Evolutionary conservation across 1,284 basidiomycete genomes (phyloP), one percentile per base, ranked within the genome.

Genomic region (Ustilago trichophora): DNA sequence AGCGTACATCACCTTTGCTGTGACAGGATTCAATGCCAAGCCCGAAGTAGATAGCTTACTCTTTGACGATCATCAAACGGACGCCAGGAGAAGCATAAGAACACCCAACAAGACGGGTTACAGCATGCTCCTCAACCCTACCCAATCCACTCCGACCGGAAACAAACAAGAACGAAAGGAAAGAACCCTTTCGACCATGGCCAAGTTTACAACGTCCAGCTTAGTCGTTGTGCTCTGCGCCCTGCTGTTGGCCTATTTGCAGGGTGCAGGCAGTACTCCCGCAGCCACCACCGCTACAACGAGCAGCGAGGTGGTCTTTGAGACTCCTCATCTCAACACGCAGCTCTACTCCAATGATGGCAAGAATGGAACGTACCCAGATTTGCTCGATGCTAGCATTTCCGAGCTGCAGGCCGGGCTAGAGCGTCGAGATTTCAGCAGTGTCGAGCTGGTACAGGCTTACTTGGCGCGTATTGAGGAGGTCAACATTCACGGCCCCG

Each of bases 381-480:
- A 64, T 42, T 22, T 68, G 26, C 56, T 68, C 36, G 47, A 68
- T n/a, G 65, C 65, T 4, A 22, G 35, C 21, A 53, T 68, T 32
- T 36, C 38, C 6, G 41, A 54, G 40, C 60, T 68, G 1, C 45
- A 57, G 21, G 42, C 27, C 6, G 65, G 65, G 2, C 50, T 68
- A 0, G n/a, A 18, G 4, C 31, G 33, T 2, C 40, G 53, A 4
- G 45, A 57, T 2, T 68, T 25, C 16, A 49, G 59, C 10, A 45
- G 41, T n/a, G 53, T 64, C 22, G 53, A 68, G 1, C 54, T 68
- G 2, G 54, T 65, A 21, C 2, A 27, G 87, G 88, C 88, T 0
- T 90, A 90, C 75, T 85, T 89, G 49, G 85, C 87, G 4, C 85
- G 89, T 4, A 89, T 90, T 37, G 86, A 87, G 9, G 88, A 90